phyloP scores from a whole-genome alignment of 169 alveolate genomes.

The Sarcocystis neurona region DNA sequence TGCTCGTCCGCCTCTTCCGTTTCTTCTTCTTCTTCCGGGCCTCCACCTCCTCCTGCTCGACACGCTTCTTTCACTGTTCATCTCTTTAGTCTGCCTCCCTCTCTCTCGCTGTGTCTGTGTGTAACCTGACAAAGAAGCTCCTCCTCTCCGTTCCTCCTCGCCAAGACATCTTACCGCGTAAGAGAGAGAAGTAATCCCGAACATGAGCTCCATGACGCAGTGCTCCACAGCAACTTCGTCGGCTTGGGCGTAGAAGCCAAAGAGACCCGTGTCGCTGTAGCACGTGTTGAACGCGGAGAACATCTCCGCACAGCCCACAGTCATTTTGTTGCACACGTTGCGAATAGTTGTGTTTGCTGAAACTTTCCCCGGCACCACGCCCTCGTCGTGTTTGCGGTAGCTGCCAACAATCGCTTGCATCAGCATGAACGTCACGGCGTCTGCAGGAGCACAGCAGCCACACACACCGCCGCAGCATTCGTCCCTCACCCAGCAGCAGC shows the following conservation, averaged over 20 bases:
- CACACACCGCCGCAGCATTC: too few relatives aligned
- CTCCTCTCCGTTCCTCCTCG: neutral
- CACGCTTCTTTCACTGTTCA: too few relatives aligned
- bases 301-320: slow-evolving; percentile 82
- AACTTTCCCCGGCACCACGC: slow-evolving; percentile 73
- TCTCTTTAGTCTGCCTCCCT: too few relatives aligned
- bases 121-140: neutral
- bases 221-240: slow-evolving; percentile 87
- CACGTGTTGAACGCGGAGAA: slow-evolving; percentile 86
- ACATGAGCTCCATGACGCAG: slow-evolving; percentile 78
- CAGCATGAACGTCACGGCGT: slow-evolving; percentile 90
- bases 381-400: slow-evolving; percentile 80
- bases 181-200: slow-evolving; percentile 81
- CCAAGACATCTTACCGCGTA: slow-evolving; percentile 54
- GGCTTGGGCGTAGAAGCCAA: slow-evolving; percentile 85
- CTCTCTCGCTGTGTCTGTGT: neutral
- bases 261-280: slow-evolving; percentile 93
- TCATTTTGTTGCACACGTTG: slow-evolving; percentile 80
- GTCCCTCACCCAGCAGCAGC: neutral
- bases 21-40: too few relatives aligned
- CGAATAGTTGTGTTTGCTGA: slow-evolving; percentile 81
- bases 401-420: slow-evolving; percentile 93
- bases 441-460: slow-evolving; percentile 20
- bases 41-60: too few relatives aligned
- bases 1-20: too few relatives aligned